phyloP scores from a whole-genome alignment of 352 stramenopile genomes.

The Pythium folliculosum region DNA sequence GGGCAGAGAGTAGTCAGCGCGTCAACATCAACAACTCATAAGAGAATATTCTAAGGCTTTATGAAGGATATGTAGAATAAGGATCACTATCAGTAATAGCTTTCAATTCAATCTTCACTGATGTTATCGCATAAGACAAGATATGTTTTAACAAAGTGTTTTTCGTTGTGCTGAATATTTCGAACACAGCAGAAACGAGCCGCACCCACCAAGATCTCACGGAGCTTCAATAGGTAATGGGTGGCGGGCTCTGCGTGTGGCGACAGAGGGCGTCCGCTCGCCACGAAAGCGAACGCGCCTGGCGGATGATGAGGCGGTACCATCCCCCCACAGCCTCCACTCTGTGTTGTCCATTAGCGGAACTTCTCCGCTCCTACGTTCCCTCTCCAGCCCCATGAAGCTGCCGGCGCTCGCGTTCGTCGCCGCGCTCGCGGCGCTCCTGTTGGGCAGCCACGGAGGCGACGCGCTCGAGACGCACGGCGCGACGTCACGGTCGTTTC shows the following conservation, averaged over 20 bases:
- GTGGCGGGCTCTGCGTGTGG: neutral
- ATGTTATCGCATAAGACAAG: too few relatives aligned
- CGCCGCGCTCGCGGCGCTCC: neutral
- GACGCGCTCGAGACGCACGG: neutral
- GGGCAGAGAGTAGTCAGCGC: conserved; percentile 3
- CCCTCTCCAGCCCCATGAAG: neutral
- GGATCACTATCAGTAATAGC: too few relatives aligned
- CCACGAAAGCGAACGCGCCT: neutral
- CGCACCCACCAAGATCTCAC: neutral
- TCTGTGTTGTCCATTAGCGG: neutral
- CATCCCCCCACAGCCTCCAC: neutral
- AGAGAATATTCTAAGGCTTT: too few relatives aligned
- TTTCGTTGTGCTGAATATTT: conserved; percentile 2
- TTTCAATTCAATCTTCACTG: too few relatives aligned
- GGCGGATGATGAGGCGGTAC: neutral
- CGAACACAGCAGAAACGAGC: neutral
- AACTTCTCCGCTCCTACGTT: too few relatives aligned
- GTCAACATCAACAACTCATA: neutral
- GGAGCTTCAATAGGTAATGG: neutral
- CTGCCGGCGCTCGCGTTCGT: neutral
- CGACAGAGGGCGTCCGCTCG: neutral
- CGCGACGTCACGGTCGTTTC: conserved; percentile 17
- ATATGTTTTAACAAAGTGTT: neutral
- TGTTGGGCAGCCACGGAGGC: neutral
- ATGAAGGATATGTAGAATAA: too few relatives aligned